Conservation (phyloP, 805 yeast species). For the Hanseniaspora thailandica region DNA sequence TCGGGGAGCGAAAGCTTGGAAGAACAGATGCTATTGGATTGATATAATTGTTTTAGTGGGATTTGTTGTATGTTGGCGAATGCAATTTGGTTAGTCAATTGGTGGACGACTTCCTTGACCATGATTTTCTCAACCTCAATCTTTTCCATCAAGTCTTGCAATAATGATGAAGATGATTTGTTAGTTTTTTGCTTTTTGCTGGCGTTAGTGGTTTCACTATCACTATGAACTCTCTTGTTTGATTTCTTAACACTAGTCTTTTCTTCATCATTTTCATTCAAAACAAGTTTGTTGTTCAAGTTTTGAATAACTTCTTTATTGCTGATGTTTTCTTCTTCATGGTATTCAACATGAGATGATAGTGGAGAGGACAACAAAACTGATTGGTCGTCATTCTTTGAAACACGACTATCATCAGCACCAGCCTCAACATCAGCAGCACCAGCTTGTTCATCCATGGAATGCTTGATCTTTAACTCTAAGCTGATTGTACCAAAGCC, state of each 20-base stretch:
- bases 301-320: not conserved
- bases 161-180: conserved; percentile 19
- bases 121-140: conserved; percentile 29
- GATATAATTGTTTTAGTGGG: conserved; percentile 59
- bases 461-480: conserved; percentile 38
- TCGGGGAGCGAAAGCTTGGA: conserved; percentile 23
- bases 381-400: conserved; percentile 20
- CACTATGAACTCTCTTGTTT: conserved; percentile 19
- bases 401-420: conserved; percentile 35
- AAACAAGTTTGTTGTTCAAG: not conserved
- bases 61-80: conserved; percentile 80
- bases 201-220: conserved; percentile 15
- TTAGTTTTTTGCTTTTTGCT: conserved; percentile 6
- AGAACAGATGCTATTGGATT: conserved; percentile 47
- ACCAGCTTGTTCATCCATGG: conserved; percentile 42
- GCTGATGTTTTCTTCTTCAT: conserved; percentile 1
- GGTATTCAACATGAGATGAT: conserved; percentile 7
- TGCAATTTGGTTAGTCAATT: conserved; percentile 74
- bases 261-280: not conserved
- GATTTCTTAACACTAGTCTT: conserved; percentile 6
- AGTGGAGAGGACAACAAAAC: conserved; percentile 18
- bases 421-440: conserved; percentile 35
- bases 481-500: conserved; percentile 37
- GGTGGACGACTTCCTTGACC: conserved; percentile 45
- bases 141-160: conserved; percentile 22